These are phyloP conservation scores for Cystobasidiaceae sp. DNA, from an alignment of 1,284 basidiomycete species.

Conservation along the genomic window DNA sequence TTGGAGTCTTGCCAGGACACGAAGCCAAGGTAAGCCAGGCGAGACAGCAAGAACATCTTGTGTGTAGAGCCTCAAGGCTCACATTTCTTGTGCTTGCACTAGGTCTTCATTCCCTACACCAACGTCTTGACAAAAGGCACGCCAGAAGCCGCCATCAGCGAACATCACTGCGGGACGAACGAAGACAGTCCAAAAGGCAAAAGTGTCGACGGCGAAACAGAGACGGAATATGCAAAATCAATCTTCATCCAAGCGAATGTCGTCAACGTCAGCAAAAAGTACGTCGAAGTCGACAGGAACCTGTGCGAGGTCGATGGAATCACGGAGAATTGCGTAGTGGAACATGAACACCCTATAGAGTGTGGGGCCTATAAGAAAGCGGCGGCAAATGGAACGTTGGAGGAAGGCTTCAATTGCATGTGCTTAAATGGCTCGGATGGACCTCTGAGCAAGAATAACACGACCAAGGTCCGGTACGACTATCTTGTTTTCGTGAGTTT, in stretches of 20 bases:
- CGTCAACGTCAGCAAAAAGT: conserved; percentile 33
- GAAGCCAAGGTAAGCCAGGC: conserved; percentile 39
- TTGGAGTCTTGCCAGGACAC: conserved; percentile 41
- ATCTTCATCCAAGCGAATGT: conserved; percentile 37
- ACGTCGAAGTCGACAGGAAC: conserved; percentile 39
- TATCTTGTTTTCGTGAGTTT: conserved; percentile 49
- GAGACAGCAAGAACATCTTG: too few relatives aligned
- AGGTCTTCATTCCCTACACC: conserved; percentile 40
- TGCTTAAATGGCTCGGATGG: conserved; percentile 30
- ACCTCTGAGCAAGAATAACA: conserved; percentile 40
- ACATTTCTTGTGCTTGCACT: neutral
- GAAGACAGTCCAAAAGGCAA: too few relatives aligned
- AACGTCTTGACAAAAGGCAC: conserved; percentile 27
- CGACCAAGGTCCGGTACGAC: conserved; percentile 47
- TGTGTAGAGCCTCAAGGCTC: too few relatives aligned
- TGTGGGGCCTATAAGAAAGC: conserved; percentile 30
- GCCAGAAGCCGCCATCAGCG: conserved; percentile 16
- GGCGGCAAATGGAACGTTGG: conserved; percentile 32
- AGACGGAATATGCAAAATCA: conserved; percentile 11
- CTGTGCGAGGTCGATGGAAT: conserved; percentile 33
- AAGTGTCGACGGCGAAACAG: too few relatives aligned
- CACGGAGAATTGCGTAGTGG: conserved; percentile 32
- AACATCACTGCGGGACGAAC: conserved; percentile 18
- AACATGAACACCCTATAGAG: conserved; percentile 28
- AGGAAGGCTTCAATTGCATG: conserved; percentile 30